Percentiles rank a stretch among this genome's conserved stretches.
Evolutionary conservation across 2,329 filamentous ascomycete genomes (phyloP).

Genomic region (Alternaria solani): DNA sequence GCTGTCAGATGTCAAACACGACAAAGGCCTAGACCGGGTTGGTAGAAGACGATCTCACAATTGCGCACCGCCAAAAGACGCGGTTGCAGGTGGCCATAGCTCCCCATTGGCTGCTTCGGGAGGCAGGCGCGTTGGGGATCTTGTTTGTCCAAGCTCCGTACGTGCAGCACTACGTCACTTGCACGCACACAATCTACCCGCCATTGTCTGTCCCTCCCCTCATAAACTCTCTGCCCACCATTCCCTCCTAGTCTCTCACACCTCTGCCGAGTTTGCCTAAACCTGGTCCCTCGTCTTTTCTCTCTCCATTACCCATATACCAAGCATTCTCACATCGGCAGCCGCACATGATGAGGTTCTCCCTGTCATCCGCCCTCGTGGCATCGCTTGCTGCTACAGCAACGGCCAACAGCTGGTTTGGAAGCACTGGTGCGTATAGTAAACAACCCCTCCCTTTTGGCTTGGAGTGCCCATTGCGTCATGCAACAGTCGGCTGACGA

Average conservation of each 20-base stretch:
- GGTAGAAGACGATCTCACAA: conserved; percentile 28
- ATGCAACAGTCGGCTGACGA: conserved; percentile 29
- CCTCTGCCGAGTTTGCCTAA: conserved; percentile 17
- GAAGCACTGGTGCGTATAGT: conserved; percentile 75
- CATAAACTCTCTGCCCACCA: conserved; percentile 32
- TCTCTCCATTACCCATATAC: conserved; percentile 33
- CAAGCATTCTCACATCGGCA: conserved; percentile 19
- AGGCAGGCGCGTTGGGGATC: conserved; percentile 29
- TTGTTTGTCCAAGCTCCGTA: conserved; percentile 31
- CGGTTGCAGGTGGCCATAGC: conserved; percentile 21
- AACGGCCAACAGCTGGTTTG: conserved; percentile 83
- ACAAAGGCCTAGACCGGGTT: conserved; percentile 16
- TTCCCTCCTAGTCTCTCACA: conserved; percentile 18
- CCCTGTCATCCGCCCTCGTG: conserved; percentile 71
- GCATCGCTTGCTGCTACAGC: conserved; percentile 75
- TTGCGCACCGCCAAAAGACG: conserved; percentile 29
- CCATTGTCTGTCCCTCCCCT: conserved; percentile 39
- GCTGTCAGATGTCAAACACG: conserved; percentile 5
- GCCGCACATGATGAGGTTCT: conserved; percentile 74
- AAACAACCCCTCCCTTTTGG: conserved; percentile 18
- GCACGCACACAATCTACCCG: conserved; percentile 21
- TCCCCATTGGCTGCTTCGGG: conserved; percentile 32
- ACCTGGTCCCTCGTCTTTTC: conserved; percentile 18
- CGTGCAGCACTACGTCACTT: conserved; percentile 44
- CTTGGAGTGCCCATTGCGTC: not conserved